These are phyloP conservation scores for Aotearoamyces nothofagi DNA, from an alignment of 2,329 filamentous ascomycete species.

Conservation along the genomic window DNA sequence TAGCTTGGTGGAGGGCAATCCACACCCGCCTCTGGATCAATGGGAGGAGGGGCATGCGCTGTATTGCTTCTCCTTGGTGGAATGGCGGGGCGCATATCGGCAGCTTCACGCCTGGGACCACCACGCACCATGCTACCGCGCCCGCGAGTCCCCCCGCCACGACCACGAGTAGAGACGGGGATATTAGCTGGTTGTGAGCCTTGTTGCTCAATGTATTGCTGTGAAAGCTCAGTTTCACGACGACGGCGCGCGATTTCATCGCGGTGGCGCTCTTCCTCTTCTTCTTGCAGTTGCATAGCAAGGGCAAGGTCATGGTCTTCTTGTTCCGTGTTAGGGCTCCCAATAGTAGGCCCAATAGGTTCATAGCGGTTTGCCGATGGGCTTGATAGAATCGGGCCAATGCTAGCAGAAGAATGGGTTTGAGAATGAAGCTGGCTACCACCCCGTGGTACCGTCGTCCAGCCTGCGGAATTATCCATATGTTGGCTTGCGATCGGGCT, in stretches of 20 bases:
- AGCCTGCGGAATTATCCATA: slow-evolving; percentile 4
- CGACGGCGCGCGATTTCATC: slow-evolving; percentile 41
- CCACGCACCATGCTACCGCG: slow-evolving; percentile 5
- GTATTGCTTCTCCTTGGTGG: slow-evolving; percentile 24
- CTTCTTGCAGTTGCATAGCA: slow-evolving; percentile 84
- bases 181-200: slow-evolving; percentile 26
- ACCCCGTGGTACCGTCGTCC: slow-evolving; percentile 10
- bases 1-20: slow-evolving; percentile 48
- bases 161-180: slow-evolving; percentile 12
- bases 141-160: slow-evolving; percentile 1
- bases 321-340: slow-evolving; percentile 33
- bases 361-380: slow-evolving; percentile 4
- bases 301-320: slow-evolving; percentile 77
- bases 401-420: background rate
- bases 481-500: slow-evolving; percentile 3
- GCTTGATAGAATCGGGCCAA: background rate
- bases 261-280: slow-evolving; percentile 72
- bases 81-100: slow-evolving; percentile 25
- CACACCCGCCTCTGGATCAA: slow-evolving; percentile 23
- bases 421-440: slow-evolving; percentile 1
- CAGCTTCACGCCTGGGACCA: slow-evolving; percentile 7
- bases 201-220: slow-evolving; percentile 55
- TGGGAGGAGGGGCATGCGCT: slow-evolving; percentile 7
- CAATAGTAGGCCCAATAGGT: slow-evolving; percentile 7
- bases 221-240: slow-evolving; percentile 52